Evolutionary conservation across 345 rosid genomes (phyloP).

Genomic region (Mallotus nudiflorus): DNA sequence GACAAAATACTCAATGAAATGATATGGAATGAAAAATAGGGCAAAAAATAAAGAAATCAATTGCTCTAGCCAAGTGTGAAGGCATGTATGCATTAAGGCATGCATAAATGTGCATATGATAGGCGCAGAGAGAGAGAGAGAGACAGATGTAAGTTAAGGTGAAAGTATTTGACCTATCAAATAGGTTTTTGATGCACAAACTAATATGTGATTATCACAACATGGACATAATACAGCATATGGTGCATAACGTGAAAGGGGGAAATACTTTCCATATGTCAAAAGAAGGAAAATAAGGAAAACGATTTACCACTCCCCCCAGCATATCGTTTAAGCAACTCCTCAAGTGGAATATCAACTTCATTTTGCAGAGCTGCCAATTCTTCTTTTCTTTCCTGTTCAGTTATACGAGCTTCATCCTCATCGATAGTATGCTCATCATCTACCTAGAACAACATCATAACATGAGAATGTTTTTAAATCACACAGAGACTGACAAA

Average conservation of each 20-base stretch:
- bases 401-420: conserved; percentile 86
- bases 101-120: too few relatives aligned
- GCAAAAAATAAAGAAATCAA: too few relatives aligned
- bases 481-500: conserved; percentile 1
- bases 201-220: background rate
- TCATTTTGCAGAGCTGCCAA: conserved; percentile 82
- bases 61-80: background rate
- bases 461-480: background rate
- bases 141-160: background rate
- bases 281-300: background rate
- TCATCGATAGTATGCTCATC: conserved; percentile 93
- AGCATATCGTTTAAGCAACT: conserved; percentile 70
- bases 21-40: background rate
- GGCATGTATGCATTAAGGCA: too few relatives aligned
- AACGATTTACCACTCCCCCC: conserved; percentile 46
- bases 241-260: background rate
- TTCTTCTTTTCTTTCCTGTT: conserved; percentile 87
- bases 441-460: conserved; percentile 81
- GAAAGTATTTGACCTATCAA: background rate
- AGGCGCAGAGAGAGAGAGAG: background rate
- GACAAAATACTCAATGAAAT: background rate
- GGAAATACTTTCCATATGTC: background rate
- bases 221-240: background rate
- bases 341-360: conserved; percentile 82
- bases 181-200: background rate